These are phyloP conservation scores for Leptomonas seymouri DNA, from an alignment of 208 protist genomes.

Conservation along the genomic window DNA sequence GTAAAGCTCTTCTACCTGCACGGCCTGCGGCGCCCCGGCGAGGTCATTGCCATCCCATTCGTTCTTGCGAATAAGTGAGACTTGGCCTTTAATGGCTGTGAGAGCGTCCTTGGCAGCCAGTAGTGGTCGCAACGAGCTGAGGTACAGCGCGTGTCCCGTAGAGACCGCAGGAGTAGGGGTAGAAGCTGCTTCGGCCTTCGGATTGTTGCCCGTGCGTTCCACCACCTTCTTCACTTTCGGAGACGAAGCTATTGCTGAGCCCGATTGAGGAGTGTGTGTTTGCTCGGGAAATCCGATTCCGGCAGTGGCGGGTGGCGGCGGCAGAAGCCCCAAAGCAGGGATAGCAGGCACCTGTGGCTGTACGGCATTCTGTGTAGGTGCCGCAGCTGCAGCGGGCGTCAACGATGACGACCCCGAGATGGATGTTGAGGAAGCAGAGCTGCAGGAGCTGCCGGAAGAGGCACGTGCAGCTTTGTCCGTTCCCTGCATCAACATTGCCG, in stretches of 20 bases:
- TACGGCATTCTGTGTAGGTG: not conserved
- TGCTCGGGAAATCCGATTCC: not conserved
- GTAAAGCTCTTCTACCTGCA: slow-evolving; percentile 47
- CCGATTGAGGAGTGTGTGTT: not conserved
- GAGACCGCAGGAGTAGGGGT: not conserved
- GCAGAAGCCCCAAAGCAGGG: not conserved
- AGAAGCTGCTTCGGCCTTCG: not conserved
- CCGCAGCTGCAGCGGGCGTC: not conserved
- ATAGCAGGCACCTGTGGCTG: slow-evolving; percentile 2
- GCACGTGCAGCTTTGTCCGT: not conserved
- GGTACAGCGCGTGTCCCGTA: slow-evolving; percentile 29
- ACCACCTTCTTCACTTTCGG: not conserved
- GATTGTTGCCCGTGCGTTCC: not conserved
- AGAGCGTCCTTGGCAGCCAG: slow-evolving; percentile 48
- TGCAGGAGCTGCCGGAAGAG: slow-evolving; percentile 6
- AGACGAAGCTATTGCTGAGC: too few relatives aligned
- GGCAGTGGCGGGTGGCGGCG: not conserved
- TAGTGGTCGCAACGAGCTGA: slow-evolving; percentile 57
- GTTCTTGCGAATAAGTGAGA: slow-evolving; percentile 53
- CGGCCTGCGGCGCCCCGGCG: slow-evolving; percentile 56
- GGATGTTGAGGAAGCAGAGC: slow-evolving; percentile 12
- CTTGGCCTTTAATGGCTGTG: slow-evolving; percentile 25
- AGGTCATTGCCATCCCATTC: slow-evolving; percentile 56
- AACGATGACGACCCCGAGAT: not conserved
- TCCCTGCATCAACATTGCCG: not conserved